Percentiles rank a stretch among this genome's conserved stretches.
These are phyloP conservation scores for Colletotrichum destructivum DNA, from an alignment of 2,329 filamentous ascomycete species.

Conservation along the genomic window DNA sequence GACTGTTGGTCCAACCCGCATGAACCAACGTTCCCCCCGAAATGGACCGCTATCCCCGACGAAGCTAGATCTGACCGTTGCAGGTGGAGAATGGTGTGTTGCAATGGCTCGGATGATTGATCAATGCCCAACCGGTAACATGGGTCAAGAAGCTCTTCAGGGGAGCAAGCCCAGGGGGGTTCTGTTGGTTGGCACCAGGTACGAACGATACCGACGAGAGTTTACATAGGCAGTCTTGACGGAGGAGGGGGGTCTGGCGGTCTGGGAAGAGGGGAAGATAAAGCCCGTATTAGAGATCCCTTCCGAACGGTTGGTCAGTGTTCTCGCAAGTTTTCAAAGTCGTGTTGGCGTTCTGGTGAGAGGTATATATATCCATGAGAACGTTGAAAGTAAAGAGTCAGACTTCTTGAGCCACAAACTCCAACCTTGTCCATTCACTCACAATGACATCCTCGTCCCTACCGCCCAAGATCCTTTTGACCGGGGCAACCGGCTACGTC, in stretches of 20 bases:
- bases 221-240: background rate
- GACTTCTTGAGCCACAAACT: background rate
- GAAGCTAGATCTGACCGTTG: background rate
- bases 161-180: background rate
- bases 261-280: background rate
- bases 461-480: conserved; percentile 37
- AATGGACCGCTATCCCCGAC: background rate
- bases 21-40: background rate
- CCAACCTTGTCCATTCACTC: background rate
- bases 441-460: background rate
- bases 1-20: conserved; percentile 2
- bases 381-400: background rate
- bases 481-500: conserved; percentile 44
- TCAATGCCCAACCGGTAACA: background rate
- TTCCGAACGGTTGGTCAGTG: too few species aligned
- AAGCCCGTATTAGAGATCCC: background rate
- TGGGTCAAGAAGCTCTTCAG: background rate
- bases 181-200: background rate
- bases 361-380: background rate
- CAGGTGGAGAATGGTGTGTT: background rate
- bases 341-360: background rate
- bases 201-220: background rate
- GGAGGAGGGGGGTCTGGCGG: too few species aligned
- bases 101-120: conserved; percentile 1
- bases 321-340: background rate